Evolutionary conservation across 805 yeast genomes (phyloP), one percentile per base, ranked within the genome.

Genomic region (Metschnikowia lachancei): DNA sequence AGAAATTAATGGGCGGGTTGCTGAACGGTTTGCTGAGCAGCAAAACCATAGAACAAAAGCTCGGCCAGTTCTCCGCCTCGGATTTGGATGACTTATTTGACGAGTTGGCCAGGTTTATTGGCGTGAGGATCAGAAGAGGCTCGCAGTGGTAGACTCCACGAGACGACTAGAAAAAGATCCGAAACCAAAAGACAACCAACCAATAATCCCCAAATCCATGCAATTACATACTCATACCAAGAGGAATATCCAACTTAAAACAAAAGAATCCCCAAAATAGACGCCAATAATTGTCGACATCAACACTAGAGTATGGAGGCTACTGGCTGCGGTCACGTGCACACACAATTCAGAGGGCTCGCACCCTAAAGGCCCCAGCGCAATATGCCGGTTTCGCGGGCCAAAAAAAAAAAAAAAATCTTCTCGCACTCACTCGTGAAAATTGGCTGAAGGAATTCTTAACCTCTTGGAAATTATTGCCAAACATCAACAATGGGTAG

Each of bases 51-150:
- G 61, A 59, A 26, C 57, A 53, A 32, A 45, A 50, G 41, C 53
- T 53, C 26, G 50, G 53, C 24, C 47, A 44, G 33, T 66, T 67
- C 43, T 51, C 79, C 0, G 68, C 76, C 26, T 80, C 75, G 32
- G 80, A 80, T 41, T 57, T 81, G 17, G 72, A 74, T 41, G 79
- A 70, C 13, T 68, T 85, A 29, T 83, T 72, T 57, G 83, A 81
- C 57, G 82, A 80, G 30, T 70, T 88, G 32, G 81, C 94, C 0
- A 72, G 89, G 52, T 87, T 76, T 61, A 60, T 85, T 22, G 96
- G 96, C 5, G 63, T 86, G 20, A 66, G 69, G 18, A 57, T 65
- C 46, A 77, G 90, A 67, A 75, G 82, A 58, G 75, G 76, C 36
- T 56, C 37, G 14, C 47, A 48, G 14, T 53, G 56, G 58, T 54